Evolutionary conservation across 495 filamentous ascomycete genomes (phyloP).

Genomic region (Penicillium pulvis): DNA sequence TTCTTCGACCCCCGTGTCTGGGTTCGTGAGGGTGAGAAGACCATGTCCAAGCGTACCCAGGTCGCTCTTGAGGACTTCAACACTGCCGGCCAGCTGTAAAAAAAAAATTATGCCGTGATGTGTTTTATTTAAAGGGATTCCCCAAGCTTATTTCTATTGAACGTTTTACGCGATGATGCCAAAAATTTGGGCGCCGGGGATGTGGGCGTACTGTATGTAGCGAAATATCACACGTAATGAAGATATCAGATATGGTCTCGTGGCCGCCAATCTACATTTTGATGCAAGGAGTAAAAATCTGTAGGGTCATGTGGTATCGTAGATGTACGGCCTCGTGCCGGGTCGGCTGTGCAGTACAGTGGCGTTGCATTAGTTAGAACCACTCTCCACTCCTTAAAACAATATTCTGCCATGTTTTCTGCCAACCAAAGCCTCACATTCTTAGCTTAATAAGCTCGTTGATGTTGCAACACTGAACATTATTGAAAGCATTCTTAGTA

Average conservation of each 20-base stretch:
- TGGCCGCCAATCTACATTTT: background rate
- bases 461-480: too few species aligned
- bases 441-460: too few species aligned
- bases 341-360: too few species aligned
- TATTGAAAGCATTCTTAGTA: too few species aligned
- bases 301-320: background rate
- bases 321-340: background rate
- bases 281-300: background rate
- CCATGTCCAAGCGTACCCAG: conserved; percentile 80
- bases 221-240: conserved; percentile 36
- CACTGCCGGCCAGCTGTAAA: conserved; percentile 81
- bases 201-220: conserved; percentile 33
- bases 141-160: conserved; percentile 8
- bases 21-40: conserved; percentile 96
- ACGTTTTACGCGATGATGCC: conserved; percentile 18
- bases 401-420: too few species aligned
- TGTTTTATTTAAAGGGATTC: conserved; percentile 2
- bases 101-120: background rate
- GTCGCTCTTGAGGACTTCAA: conserved; percentile 91
- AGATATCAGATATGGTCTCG: conserved; percentile 1
- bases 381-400: too few species aligned
- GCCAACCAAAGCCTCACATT: too few species aligned
- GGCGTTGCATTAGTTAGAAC: too few species aligned
- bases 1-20: conserved; percentile 79
- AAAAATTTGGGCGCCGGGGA: conserved; percentile 28